These are phyloP conservation scores for Alternaria dauci DNA, from an alignment of 2,329 filamentous ascomycete genomes.

Conservation along the genomic window DNA sequence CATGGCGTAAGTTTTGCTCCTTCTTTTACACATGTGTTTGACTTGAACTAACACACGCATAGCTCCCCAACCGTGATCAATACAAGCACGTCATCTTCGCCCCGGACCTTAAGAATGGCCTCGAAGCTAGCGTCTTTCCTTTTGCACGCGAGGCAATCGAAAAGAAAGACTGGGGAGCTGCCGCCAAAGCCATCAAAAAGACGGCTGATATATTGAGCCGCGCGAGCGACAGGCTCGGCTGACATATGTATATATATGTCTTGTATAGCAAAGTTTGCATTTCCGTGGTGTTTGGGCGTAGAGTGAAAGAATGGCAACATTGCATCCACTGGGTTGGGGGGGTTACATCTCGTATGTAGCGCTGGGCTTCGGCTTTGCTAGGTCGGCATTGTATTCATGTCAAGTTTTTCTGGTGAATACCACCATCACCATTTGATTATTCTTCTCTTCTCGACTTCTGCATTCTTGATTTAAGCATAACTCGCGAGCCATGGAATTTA, in stretches of 20 bases:
- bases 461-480: background rate
- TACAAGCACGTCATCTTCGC: slow-evolving; percentile 94
- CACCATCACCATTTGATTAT: background rate
- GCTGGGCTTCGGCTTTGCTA: background rate
- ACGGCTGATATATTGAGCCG: slow-evolving; percentile 72
- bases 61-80: slow-evolving; percentile 82
- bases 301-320: background rate
- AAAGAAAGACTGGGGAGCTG: slow-evolving; percentile 72
- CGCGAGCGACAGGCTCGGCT: slow-evolving; percentile 63
- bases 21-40: background rate
- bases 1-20: slow-evolving; percentile 69
- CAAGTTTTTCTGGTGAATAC: background rate
- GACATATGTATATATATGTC: background rate
- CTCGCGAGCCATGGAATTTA: background rate
- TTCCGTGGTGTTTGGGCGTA: slow-evolving; percentile 2
- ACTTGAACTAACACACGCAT: background rate
- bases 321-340: background rate
- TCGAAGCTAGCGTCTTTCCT: slow-evolving; percentile 74
- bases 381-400: background rate
- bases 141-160: slow-evolving; percentile 84
- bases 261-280: slow-evolving; percentile 6
- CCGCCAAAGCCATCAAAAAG: slow-evolving; percentile 73
- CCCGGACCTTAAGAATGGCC: slow-evolving; percentile 77
- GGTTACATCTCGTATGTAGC: background rate
- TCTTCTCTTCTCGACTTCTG: background rate